These are phyloP conservation scores for Dioscorea alata DNA, from an alignment of 106 monocot species.

Conservation along the genomic window DNA sequence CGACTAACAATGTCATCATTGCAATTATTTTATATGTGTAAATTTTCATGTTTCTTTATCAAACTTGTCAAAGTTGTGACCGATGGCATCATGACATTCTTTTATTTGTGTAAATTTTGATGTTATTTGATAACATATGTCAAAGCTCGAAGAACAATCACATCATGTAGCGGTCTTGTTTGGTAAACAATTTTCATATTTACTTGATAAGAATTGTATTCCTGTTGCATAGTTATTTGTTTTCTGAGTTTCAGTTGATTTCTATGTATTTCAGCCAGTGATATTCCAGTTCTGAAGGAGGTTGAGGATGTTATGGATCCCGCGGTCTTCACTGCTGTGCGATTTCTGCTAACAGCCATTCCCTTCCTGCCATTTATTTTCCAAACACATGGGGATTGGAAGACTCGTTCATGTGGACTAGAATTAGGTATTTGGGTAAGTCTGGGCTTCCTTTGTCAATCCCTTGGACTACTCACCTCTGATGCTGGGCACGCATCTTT, in stretches of 20 bases:
- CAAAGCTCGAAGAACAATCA: not conserved
- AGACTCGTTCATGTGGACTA: conserved; percentile 46
- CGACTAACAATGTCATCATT: not conserved
- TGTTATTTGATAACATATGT: not conserved
- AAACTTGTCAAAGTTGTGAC: no score
- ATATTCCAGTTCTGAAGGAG: conserved; percentile 81
- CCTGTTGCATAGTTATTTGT: not conserved
- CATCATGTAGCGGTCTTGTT: not conserved
- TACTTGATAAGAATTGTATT: not conserved
- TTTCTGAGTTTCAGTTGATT: not conserved
- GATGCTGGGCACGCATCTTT: conserved; percentile 84
- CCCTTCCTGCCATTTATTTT: conserved; percentile 73
- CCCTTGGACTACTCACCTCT: conserved; percentile 75
- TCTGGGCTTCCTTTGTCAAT: conserved; percentile 56
- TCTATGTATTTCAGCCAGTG: conserved; percentile 50
- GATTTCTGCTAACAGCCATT: conserved; percentile 55
- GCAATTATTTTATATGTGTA: not conserved
- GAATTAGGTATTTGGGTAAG: conserved; percentile 86
- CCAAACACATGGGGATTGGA: conserved; percentile 23
- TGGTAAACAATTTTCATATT: not conserved
- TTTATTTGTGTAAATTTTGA: not conserved
- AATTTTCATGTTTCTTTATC: not conserved
- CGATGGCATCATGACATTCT: not conserved
- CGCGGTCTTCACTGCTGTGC: conserved; percentile 70
- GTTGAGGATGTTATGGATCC: conserved; percentile 68